A percentile compares a stretch with the other conserved stretches of the same genome.
phyloP scores from a whole-genome alignment of 164 flowering plant genomes.

The Amborella trichopoda region DNA sequence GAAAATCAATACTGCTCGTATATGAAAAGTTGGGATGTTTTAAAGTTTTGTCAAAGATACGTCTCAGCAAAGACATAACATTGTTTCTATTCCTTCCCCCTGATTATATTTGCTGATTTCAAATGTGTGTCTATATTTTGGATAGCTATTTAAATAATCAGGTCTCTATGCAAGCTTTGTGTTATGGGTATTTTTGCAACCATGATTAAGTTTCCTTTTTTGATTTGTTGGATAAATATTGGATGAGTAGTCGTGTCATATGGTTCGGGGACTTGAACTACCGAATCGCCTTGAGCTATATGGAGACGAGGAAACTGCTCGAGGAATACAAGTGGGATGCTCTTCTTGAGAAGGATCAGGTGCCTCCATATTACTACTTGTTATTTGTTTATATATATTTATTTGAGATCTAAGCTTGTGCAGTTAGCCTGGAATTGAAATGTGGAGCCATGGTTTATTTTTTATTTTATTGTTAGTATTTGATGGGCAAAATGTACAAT shows the following conservation, averaged over 20 bases:
- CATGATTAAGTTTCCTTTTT: background rate
- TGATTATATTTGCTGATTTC: too few relatives aligned
- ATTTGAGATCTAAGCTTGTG: background rate
- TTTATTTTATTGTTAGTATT: background rate
- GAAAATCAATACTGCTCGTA: too few relatives aligned
- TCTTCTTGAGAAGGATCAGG: conserved; percentile 78
- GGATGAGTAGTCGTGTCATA: conserved; percentile 50
- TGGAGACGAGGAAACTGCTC: conserved; percentile 43
- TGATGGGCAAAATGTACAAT: background rate
- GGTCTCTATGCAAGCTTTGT: too few relatives aligned
- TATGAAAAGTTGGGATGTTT: too few relatives aligned
- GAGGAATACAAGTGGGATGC: conserved; percentile 60
- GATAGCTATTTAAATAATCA: too few relatives aligned
- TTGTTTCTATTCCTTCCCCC: too few relatives aligned
- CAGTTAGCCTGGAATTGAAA: background rate
- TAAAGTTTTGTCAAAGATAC: too few relatives aligned
- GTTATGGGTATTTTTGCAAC: too few relatives aligned
- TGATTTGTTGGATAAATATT: conserved; percentile 3
- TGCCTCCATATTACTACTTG: conserved; percentile 6
- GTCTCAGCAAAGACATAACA: too few relatives aligned
- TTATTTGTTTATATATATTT: background rate
- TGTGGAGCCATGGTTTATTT: background rate
- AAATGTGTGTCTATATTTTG: too few relatives aligned
- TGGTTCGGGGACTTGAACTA: conserved; percentile 92
- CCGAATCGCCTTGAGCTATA: conserved; percentile 62